Percentiles rank a stretch among this genome's conserved stretches.
Conservation (phyloP, 164 flowering plant genomes). For the Buxus sempervirens region DNA sequence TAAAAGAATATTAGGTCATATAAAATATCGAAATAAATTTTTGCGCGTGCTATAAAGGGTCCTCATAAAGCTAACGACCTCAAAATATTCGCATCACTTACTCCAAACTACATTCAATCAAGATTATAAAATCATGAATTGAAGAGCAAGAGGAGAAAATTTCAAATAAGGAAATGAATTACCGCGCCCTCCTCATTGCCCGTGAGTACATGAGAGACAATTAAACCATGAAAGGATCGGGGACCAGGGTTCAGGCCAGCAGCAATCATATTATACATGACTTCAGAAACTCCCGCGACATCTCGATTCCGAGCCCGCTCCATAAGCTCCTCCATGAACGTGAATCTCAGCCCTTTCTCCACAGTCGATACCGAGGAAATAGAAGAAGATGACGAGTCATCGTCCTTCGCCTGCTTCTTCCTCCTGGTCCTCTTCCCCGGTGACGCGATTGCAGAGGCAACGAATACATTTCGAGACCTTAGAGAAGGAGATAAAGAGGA, state of each 20-base stretch:
- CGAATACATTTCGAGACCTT: constrained; percentile 8
- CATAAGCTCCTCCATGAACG: constrained; percentile 96
- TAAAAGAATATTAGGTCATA: too few species aligned
- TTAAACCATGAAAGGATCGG: constrained; percentile 81
- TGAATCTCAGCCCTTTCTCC: constrained; percentile 65
- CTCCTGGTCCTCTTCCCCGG: constrained; percentile 29
- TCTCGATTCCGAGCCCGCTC: constrained; percentile 57
- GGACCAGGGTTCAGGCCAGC: constrained; percentile 91
- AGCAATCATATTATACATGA: constrained; percentile 87
- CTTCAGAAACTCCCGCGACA: constrained; percentile 57
- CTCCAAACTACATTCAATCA: too few species aligned
- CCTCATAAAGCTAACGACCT: too few species aligned
- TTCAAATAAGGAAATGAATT: constrained; percentile 1
- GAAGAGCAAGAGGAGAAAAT: not conserved
- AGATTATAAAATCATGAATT: not conserved
- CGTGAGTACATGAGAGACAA: constrained; percentile 62
- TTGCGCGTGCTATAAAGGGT: too few species aligned
- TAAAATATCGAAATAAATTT: too few species aligned
- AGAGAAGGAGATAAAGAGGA: constrained; percentile 4
- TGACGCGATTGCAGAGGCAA: constrained; percentile 23
- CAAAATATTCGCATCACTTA: too few species aligned
- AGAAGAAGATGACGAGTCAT: constrained; percentile 17
- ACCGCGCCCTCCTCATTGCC: constrained; percentile 85
- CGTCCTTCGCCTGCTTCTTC: constrained; percentile 26
- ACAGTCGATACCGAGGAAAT: constrained; percentile 30